These are phyloP conservation scores for Teratosphaeria zuluensis DNA, from an alignment of 2,329 filamentous ascomycete species.

Conservation along the genomic window DNA sequence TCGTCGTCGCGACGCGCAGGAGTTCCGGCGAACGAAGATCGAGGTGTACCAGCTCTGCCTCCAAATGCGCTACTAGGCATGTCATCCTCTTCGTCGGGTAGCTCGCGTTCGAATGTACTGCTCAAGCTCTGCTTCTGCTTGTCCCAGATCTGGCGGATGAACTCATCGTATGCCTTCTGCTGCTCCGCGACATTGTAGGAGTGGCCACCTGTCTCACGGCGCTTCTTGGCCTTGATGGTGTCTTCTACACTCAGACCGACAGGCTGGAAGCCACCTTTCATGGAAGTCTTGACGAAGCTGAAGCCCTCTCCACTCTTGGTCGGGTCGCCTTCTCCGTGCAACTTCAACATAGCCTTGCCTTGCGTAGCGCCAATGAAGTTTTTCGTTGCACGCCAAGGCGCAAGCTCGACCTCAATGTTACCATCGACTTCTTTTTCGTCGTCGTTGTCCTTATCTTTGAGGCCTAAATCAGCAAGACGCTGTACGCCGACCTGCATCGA, in stretches of 20 bases:
- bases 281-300: slow-evolving; percentile 94
- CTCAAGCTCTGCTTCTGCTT: slow-evolving; percentile 71
- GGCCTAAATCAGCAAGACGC: slow-evolving; percentile 78
- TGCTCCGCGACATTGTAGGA: slow-evolving; percentile 96
- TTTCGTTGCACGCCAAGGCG: slow-evolving; percentile 93
- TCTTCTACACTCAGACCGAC: slow-evolving; percentile 82
- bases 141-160: slow-evolving; percentile 87
- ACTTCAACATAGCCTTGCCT: slow-evolving; percentile 91
- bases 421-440: slow-evolving; percentile 55
- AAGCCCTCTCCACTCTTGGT: slow-evolving; percentile 89
- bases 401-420: slow-evolving; percentile 76
- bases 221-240: slow-evolving; percentile 68
- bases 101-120: slow-evolving; percentile 64
- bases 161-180: slow-evolving; percentile 82
- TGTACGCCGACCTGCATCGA: slow-evolving; percentile 94
- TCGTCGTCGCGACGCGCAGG: slow-evolving; percentile 67
- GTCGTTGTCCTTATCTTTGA: slow-evolving; percentile 43
- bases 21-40: slow-evolving; percentile 53
- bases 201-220: slow-evolving; percentile 67
- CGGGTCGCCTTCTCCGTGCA: slow-evolving; percentile 90
- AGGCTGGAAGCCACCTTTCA: slow-evolving; percentile 95
- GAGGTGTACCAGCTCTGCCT: slow-evolving; percentile 47
- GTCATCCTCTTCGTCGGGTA: slow-evolving; percentile 57
- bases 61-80: slow-evolving; percentile 37
- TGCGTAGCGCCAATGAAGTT: slow-evolving; percentile 91